These are phyloP conservation scores for Pyrenophora tritici-repentis DNA, from an alignment of 2,329 filamentous ascomycete species.

Conservation along the genomic window DNA sequence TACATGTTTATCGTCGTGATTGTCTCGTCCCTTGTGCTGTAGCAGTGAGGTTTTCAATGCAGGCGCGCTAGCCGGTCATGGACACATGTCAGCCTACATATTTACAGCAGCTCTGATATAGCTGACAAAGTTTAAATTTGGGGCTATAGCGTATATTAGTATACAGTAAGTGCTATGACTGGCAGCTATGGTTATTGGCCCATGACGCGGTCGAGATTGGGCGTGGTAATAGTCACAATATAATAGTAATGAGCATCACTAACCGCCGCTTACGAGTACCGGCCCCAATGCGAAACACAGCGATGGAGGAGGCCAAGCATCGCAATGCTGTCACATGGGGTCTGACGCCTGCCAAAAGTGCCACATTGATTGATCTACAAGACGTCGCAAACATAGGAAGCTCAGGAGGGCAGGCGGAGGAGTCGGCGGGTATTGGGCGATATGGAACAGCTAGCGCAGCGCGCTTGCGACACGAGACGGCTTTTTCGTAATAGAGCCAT, in stretches of 20 bases:
- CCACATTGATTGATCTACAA: no score
- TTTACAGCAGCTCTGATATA: constrained; percentile 2
- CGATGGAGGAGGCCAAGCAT: not conserved
- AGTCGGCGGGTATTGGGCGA: not conserved
- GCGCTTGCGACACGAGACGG: constrained; percentile 22
- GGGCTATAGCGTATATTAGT: not conserved
- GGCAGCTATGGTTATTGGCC: constrained; percentile 2
- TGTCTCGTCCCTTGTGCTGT: no score
- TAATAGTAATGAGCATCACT: constrained; percentile 6
- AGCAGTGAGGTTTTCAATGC: not conserved
- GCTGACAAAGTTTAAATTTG: not conserved
- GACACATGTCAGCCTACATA: not conserved
- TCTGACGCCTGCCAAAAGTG: not conserved
- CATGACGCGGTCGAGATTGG: not conserved
- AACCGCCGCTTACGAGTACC: no score
- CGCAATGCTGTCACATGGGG: not conserved
- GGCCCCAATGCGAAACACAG: not conserved
- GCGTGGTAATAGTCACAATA: constrained; percentile 5
- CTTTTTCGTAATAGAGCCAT: constrained; percentile 33
- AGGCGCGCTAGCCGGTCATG: not conserved
- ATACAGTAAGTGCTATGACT: not conserved
- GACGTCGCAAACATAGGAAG: no score
- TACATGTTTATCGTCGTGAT: no score
- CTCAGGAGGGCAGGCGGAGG: not conserved
- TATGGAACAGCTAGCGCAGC: constrained; percentile 19